phyloP scores from a whole-genome alignment of 2,329 filamentous ascomycete species.

The Septoria petroselini region DNA sequence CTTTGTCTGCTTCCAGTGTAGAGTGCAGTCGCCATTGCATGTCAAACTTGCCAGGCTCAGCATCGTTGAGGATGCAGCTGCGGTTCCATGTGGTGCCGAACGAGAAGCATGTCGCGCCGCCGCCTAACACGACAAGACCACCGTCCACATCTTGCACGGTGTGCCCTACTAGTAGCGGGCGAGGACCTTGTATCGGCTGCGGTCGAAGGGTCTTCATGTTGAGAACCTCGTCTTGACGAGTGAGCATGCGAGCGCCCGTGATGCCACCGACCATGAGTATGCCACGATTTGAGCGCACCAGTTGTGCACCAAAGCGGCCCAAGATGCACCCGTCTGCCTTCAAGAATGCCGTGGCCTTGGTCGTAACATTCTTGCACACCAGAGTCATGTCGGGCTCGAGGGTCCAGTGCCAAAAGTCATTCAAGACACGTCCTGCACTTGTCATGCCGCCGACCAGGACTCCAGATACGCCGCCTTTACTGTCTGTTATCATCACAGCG shows the following conservation, averaged over 20 bases:
- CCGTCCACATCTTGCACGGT: conserved; percentile 51
- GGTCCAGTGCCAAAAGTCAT: conserved; percentile 64
- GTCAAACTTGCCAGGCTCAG: conserved; percentile 25
- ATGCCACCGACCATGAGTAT: conserved; percentile 56
- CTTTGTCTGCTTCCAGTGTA: conserved; percentile 26
- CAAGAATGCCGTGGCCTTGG: conserved; percentile 28
- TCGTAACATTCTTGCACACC: conserved; percentile 29
- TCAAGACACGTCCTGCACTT: conserved; percentile 59
- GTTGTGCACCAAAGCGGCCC: conserved; percentile 52
- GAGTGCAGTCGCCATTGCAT: conserved; percentile 32
- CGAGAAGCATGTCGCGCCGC: conserved; percentile 84
- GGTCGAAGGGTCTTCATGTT: conserved; percentile 35
- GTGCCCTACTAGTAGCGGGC: conserved; percentile 71
- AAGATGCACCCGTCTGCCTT: conserved; percentile 33
- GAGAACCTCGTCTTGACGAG: conserved; percentile 54
- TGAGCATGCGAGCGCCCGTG: conserved; percentile 44
- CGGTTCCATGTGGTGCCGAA: conserved; percentile 85
- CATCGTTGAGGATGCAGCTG: conserved; percentile 43
- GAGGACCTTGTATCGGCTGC: conserved; percentile 39
- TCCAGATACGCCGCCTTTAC: conserved; percentile 47
- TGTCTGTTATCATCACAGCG: conserved; percentile 50
- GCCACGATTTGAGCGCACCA: conserved; percentile 46
- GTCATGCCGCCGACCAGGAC: conserved; percentile 70
- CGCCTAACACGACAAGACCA: conserved; percentile 65
- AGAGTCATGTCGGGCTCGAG: conserved; percentile 41